These are phyloP conservation scores for Pleurozium schreberi DNA, from an alignment of 225 moss, liverwort and hornwort species.

Conservation along the genomic window DNA sequence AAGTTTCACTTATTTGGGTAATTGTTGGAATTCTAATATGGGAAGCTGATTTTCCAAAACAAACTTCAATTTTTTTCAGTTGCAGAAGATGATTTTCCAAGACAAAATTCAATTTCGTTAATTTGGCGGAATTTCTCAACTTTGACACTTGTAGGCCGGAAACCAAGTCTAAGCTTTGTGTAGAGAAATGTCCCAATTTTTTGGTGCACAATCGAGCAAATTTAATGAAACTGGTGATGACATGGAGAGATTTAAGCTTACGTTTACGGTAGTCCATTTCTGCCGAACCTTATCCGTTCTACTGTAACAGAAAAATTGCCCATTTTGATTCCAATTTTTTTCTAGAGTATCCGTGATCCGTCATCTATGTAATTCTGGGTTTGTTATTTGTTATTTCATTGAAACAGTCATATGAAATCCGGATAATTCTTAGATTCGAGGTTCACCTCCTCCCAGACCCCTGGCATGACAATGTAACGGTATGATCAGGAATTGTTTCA, in stretches of 20 bases:
- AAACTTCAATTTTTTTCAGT: too few relatives aligned
- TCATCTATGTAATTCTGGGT: neutral
- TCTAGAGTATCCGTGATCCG: too few relatives aligned
- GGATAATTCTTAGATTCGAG: neutral
- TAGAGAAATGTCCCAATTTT: fast-evolving
- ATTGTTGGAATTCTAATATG: too few relatives aligned
- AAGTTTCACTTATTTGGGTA: neutral
- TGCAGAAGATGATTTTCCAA: neutral
- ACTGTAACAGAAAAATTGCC: fast-evolving
- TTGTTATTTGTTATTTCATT: too few relatives aligned
- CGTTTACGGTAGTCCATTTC: too few relatives aligned
- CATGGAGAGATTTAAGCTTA: fast-evolving
- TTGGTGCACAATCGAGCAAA: too few relatives aligned
- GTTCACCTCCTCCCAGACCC: neutral
- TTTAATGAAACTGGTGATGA: too few relatives aligned
- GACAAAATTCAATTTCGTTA: too few relatives aligned
- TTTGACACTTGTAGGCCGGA: fast-evolving
- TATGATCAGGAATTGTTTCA: neutral
- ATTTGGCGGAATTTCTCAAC: too few relatives aligned
- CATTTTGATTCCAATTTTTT: too few relatives aligned
- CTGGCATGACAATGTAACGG: neutral
- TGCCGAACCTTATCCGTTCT: neutral
- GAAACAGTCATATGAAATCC: too few relatives aligned
- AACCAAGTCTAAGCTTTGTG: neutral
- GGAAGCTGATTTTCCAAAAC: too few relatives aligned